Conservation (phyloP, 768 basidiomycete species). For the Tephrocybe sp. region DNA sequence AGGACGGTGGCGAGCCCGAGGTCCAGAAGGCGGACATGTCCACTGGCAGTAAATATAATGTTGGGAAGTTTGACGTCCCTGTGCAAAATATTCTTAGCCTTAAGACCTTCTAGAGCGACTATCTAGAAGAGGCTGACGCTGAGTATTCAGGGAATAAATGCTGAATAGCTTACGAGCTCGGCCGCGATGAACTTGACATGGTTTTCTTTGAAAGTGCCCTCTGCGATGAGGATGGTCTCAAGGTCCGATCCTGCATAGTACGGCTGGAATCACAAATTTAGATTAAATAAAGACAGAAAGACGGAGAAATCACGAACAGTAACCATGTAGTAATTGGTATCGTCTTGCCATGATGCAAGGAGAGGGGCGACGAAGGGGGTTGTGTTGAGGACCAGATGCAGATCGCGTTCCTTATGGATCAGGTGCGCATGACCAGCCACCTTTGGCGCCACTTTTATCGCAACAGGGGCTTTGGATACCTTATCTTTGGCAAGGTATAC, state of each 20-base stretch:
- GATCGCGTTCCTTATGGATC: not conserved
- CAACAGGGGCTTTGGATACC: not conserved
- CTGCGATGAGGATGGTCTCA: not conserved
- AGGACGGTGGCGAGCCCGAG: slow-evolving; percentile 1
- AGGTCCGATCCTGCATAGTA: slow-evolving; percentile 7
- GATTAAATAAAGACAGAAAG: not conserved
- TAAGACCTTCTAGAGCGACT: slow-evolving; percentile 22
- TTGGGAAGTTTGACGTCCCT: slow-evolving; percentile 14
- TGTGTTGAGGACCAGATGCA: not conserved
- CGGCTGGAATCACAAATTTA: slow-evolving; percentile 1
- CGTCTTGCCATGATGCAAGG: slow-evolving; percentile 9
- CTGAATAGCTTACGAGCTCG: slow-evolving; percentile 4
- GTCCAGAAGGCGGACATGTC: slow-evolving; percentile 12
- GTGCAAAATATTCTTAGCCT: slow-evolving; percentile 2
- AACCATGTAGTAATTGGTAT: slow-evolving; percentile 7
- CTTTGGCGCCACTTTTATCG: slow-evolving; percentile 12
- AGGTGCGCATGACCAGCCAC: not conserved
- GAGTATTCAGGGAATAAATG: not conserved
- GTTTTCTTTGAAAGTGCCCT: not conserved
- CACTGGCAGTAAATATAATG: slow-evolving; percentile 4
- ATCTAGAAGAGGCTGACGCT: slow-evolving; percentile 31
- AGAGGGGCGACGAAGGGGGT: slow-evolving; percentile 2
- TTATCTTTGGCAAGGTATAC: slow-evolving; percentile 1
- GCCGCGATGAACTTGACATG: not conserved
- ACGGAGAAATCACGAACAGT: slow-evolving; percentile 5